Percentiles rank a stretch among this genome's conserved stretches.
phyloP scores from a whole-genome alignment of 768 basidiomycete species.

The Lactarius vividus region DNA sequence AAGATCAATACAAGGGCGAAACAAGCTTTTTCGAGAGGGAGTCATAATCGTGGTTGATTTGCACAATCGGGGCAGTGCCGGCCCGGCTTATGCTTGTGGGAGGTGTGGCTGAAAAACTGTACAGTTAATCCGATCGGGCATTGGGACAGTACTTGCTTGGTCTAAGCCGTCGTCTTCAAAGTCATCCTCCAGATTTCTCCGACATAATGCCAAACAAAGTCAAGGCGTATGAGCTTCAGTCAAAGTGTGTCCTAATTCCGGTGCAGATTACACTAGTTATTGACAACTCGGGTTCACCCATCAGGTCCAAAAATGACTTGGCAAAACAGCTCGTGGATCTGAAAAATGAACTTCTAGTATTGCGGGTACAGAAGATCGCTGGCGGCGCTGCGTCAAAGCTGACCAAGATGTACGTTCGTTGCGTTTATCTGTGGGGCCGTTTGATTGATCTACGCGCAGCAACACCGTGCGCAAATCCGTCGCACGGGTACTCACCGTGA shows the following conservation, averaged over 20 bases:
- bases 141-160: conserved; percentile 32
- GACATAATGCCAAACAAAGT: conserved; percentile 84
- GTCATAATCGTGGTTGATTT: not conserved
- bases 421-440: not conserved
- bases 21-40: conserved; percentile 43
- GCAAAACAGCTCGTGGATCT: conserved; percentile 89
- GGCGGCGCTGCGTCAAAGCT: conserved; percentile 94
- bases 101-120: conserved; percentile 46
- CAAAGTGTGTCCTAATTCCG: conserved; percentile 61
- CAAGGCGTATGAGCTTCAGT: conserved; percentile 95
- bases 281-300: not conserved
- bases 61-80: not conserved
- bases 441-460: conserved; percentile 43
- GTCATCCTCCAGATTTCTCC: conserved; percentile 32
- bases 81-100: conserved; percentile 30
- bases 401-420: conserved; percentile 84
- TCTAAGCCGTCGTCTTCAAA: conserved; percentile 39
- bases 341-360: conserved; percentile 89
- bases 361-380: conserved; percentile 98
- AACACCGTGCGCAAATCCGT: conserved; percentile 97
- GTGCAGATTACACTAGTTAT: not conserved
- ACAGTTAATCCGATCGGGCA: conserved; percentile 37
- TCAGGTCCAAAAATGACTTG: conserved; percentile 95
- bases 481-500: conserved; percentile 96
- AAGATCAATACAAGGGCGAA: conserved; percentile 95